Percentiles rank a stretch among this genome's conserved stretches.
Conservation (phyloP, 2,329 filamentous ascomycete genomes). For the Colletotrichum camelliae region DNA sequence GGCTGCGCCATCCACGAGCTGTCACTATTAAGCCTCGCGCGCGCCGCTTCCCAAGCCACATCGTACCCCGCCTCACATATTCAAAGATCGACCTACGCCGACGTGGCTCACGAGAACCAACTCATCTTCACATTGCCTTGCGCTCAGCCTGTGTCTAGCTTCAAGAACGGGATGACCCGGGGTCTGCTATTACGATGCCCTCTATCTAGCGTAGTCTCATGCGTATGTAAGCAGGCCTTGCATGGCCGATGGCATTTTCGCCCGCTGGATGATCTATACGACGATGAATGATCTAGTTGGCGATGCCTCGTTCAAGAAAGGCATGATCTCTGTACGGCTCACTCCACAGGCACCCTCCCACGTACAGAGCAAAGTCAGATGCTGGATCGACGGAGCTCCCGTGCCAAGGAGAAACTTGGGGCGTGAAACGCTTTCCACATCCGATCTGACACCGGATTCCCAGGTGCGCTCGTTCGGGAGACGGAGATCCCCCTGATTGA, state of each 20-base stretch:
- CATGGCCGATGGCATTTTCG: not conserved
- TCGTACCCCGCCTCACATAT: not conserved
- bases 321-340: not conserved
- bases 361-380: not conserved
- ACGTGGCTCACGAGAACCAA: not conserved
- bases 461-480: not conserved
- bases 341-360: not conserved
- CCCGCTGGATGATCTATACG: not conserved
- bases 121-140: not conserved
- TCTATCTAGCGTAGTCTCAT: not conserved
- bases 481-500: not conserved
- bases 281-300: not conserved
- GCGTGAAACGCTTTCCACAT: constrained; percentile 13
- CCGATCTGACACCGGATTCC: constrained; percentile 12
- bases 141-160: not conserved
- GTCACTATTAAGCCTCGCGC: not conserved
- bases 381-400: not conserved
- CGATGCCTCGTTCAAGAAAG: not conserved
- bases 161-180: not conserved
- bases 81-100: not conserved
- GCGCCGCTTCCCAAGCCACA: not conserved
- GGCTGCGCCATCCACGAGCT: not conserved
- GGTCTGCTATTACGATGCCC: not conserved
- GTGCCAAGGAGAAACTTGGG: not conserved
- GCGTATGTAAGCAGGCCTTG: not conserved